A percentile compares a stretch with the other conserved stretches of the same genome.
Evolutionary conservation across 441 rosid genomes (phyloP).

Genomic region (Jatropha multifida): DNA sequence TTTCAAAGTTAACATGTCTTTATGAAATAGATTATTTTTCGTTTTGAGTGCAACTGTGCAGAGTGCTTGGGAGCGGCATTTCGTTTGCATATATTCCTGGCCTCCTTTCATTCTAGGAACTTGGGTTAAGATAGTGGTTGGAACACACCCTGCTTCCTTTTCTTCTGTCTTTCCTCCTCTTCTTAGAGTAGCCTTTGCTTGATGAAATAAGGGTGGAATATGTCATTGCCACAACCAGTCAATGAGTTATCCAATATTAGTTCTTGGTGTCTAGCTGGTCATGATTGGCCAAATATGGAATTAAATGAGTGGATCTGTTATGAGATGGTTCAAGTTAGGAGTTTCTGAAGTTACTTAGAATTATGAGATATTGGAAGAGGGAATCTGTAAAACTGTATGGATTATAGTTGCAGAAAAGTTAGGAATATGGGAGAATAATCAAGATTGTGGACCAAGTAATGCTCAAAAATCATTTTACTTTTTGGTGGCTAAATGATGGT

Average conservation of each 20-base stretch:
- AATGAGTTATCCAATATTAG: neutral
- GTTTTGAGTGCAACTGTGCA: neutral
- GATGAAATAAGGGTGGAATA: neutral
- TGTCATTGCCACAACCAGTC: neutral
- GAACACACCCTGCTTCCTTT: neutral
- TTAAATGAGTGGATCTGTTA: neutral
- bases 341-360: neutral
- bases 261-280: neutral
- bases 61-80: neutral
- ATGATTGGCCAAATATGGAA: neutral
- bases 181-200: neutral
- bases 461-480: neutral
- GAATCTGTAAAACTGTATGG: neutral
- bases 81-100: neutral
- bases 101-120: neutral
- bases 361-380: neutral
- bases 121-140: neutral
- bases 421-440: constrained; percentile 8
- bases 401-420: neutral
- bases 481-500: neutral
- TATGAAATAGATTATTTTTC: neutral
- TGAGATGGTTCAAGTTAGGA: neutral
- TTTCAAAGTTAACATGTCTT: neutral
- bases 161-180: neutral
- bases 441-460: constrained; percentile 17